Evolutionary conservation across 2,329 filamentous ascomycete genomes (phyloP), one percentile per base, ranked within the genome.

Genomic region (Talaromyces sp.): DNA sequence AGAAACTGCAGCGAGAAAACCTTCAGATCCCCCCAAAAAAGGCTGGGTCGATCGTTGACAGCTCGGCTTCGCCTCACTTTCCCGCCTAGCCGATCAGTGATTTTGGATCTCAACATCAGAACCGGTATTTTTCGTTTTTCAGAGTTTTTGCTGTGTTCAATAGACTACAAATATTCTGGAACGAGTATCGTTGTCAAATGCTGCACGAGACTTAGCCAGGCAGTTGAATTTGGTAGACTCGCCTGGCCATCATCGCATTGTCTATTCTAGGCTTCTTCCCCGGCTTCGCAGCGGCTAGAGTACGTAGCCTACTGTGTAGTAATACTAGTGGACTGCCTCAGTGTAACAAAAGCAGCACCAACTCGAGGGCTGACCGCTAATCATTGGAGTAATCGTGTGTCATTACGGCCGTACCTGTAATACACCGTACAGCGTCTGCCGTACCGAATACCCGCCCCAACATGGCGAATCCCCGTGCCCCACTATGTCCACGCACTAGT

Each of bases 401-500:
- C 48, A 37, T 60, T 48, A 48, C 50, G 13, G n/a, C 52, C 1
- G 52, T 56, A 37, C 33, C 50, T 11, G 52, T 56, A 56, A 56
- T 56, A 54, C 33, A 8, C 16, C 3, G 10, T 56, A 54, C 48
- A 50, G 1, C 2, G 13, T 14, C 27, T 7, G 1, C 43, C 13
- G 13, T 63, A 50, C 45, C 33, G 43, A 27, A 9, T 33, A 31
- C 39, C 62, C 56, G 47, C 62, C 56, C 62, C 56, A 64, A 64
- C 56, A 60, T 57, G 48, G 62, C 60, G 31, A 62, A 43, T 37
- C 31, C 45, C 35, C 33, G 60, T 41, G 63, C 63, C 45, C 63
- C 63, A 65, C 58, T 47, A 24, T 33, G 27, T 33, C 27, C 48
- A 52, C 27, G 27, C 48, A 52, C 48, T 47, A 33, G 48, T 22